phyloP scores from a whole-genome alignment of 2,329 filamentous ascomycete genomes.

The Knufia petricola region DNA sequence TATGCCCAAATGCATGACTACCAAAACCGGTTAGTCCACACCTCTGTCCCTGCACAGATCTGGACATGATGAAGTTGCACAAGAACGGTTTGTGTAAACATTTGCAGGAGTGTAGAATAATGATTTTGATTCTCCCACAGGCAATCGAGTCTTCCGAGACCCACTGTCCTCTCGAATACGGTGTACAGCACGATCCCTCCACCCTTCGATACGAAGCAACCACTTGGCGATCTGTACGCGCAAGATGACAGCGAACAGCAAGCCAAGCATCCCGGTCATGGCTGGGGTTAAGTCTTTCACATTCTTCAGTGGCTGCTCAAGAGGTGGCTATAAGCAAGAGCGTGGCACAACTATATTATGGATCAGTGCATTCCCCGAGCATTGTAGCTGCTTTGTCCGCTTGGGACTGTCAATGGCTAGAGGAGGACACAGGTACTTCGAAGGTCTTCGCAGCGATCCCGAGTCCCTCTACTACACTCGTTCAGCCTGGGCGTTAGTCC shows the following conservation, averaged over 20 bases:
- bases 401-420: too few relatives aligned
- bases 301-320: too few relatives aligned
- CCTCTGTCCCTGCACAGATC: constrained; percentile 18
- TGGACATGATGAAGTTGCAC: constrained; percentile 16
- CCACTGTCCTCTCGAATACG: constrained; percentile 1
- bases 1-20: constrained; percentile 16
- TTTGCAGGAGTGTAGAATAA: constrained; percentile 6
- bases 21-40: constrained; percentile 22
- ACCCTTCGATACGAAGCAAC: not conserved
- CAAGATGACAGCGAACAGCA: not conserved
- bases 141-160: constrained; percentile 5
- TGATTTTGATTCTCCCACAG: constrained; percentile 9
- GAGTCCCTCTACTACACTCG: too few relatives aligned
- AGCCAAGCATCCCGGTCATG: not conserved
- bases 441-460: too few relatives aligned
- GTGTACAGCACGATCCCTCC: constrained; percentile 1
- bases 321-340: too few relatives aligned
- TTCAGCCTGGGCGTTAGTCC: too few relatives aligned
- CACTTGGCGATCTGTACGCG: not conserved
- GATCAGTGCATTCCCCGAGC: too few relatives aligned
- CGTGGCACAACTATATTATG: too few relatives aligned
- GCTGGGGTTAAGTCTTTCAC: not conserved
- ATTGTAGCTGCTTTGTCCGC: too few relatives aligned
- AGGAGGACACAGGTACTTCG: too few relatives aligned
- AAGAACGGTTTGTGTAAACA: constrained; percentile 1